Base-by-base conservation (phyloP, 805 yeast species). In the Brettanomyces nanus region DNA sequence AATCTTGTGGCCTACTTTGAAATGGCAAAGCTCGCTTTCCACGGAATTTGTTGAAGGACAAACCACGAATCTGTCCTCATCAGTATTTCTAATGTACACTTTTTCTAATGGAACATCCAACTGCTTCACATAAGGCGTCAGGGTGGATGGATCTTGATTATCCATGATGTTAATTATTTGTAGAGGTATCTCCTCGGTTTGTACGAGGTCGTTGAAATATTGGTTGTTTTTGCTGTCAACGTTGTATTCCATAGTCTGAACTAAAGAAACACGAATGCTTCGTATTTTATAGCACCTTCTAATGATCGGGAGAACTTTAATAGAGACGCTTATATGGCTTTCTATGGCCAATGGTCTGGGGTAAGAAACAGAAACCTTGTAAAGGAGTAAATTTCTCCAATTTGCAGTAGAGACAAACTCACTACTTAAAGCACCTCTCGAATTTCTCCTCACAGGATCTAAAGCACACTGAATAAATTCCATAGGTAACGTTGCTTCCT, bases 361-460 rank as follows among this genome's bases (percentile, higher is more conserved):
- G 35, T 42, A 44, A 13, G 44, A 38, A 7, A 56, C 31, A 1
- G 41, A 13, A 21, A 57, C 32, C 36, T 51, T 45, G 41, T 58
- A 59, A 15, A 40, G 43, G 10, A 52, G 37, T 29, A 57, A 35
- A 25, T 56, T 42, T 46, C 63, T 49, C 64, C 64, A 59, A 30
- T 45, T 53, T 6, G 63, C 64, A 15, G 51, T 19, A 1, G 58
- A 50, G 3, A 49, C n/a, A 5, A 50, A 45, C 28, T 47, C 47
- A 18, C 42, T 45, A 4, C 28, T 19, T 11, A 37, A 27, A n/a
- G 19, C 17, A 3, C 26, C 15, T 10, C 41, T 34, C 7, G 15
- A 14, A 5, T 35, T 18, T 11, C 40, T 36, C 5, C n/a, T 22
- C 4, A 28, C 21, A 3, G 41, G 35, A 35, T 39, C 45, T 4